Conservation (phyloP, 495 filamentous ascomycete genomes). For the Pyrenula massariospora region DNA sequence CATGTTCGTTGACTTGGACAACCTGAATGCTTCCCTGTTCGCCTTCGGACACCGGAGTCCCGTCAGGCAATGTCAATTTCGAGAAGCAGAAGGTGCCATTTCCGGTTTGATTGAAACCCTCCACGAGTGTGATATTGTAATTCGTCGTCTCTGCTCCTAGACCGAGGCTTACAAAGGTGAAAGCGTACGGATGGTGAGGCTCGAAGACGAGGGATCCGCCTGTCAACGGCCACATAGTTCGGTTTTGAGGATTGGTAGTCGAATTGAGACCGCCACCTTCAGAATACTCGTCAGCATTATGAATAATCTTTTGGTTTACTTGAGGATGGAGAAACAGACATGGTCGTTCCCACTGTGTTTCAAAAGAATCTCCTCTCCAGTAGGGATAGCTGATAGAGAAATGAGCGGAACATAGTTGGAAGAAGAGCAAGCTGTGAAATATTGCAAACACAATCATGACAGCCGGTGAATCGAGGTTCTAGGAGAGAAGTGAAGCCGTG, state of each 20-base stretch:
- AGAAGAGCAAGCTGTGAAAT: too few relatives aligned
- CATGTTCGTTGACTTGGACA: conserved; percentile 35
- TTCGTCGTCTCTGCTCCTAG: conserved; percentile 39
- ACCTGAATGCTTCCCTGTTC: conserved; percentile 41
- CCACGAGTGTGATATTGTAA: conserved; percentile 49
- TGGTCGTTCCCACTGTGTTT: not conserved
- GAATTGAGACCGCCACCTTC: conserved; percentile 44
- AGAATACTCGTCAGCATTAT: not conserved
- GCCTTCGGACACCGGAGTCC: conserved; percentile 33
- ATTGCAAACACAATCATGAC: too few relatives aligned
- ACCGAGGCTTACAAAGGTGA: conserved; percentile 53
- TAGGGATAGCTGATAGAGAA: not conserved
- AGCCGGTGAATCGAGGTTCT: too few relatives aligned
- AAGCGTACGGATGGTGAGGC: conserved; percentile 41
- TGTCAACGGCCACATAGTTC: conserved; percentile 47
- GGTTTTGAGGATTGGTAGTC: conserved; percentile 29
- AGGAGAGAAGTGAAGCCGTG: too few relatives aligned
- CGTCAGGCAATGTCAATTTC: conserved; percentile 28
- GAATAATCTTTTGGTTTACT: not conserved
- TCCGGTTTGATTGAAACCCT: conserved; percentile 46
- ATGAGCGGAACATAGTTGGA: too few relatives aligned
- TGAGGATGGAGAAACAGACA: not conserved
- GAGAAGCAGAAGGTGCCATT: conserved; percentile 48
- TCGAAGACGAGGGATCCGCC: conserved; percentile 42
- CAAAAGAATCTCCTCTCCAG: not conserved